Evolutionary conservation across 2,329 filamentous ascomycete genomes (phyloP).

Genomic region (Alternaria gansuensis): DNA sequence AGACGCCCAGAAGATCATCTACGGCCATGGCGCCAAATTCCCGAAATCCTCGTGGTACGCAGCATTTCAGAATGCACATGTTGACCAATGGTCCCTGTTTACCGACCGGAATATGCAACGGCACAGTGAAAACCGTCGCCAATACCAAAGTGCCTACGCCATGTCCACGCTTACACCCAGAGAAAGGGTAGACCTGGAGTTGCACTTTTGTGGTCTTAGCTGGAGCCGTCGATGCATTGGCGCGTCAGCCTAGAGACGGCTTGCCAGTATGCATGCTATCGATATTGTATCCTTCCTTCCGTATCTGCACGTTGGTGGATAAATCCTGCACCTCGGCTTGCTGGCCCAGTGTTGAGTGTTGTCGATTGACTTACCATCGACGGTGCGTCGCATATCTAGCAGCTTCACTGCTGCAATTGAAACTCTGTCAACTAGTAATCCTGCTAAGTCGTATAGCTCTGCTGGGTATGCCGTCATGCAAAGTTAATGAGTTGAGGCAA

Average conservation of each 20-base stretch:
- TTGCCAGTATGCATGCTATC: conserved; percentile 10
- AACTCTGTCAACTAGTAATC: conserved; percentile 15
- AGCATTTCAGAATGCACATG: conserved; percentile 22
- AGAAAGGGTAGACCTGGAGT: background rate
- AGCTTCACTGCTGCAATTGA: conserved; percentile 7
- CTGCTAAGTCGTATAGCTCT: conserved; percentile 9
- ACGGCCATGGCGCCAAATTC: conserved; percentile 33
- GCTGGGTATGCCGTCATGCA: conserved; percentile 14
- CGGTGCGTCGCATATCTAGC: conserved; percentile 12
- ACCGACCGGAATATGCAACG: conserved; percentile 50
- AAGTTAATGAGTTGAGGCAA: conserved; percentile 10
- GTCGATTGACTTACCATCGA: conserved; percentile 16
- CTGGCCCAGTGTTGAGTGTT: conserved; percentile 11
- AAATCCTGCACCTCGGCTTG: conserved; percentile 14
- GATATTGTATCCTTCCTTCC: conserved; percentile 15
- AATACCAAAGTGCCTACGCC: conserved; percentile 27
- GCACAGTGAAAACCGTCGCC: conserved; percentile 50
- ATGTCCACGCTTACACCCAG: conserved; percentile 17
- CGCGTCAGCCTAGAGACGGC: background rate
- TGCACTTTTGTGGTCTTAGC: background rate
- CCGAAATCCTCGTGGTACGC: conserved; percentile 34
- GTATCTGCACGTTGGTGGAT: conserved; percentile 19
- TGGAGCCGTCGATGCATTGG: conserved; percentile 6
- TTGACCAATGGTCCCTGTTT: conserved; percentile 51
- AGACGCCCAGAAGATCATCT: conserved; percentile 28